Percentiles rank a stretch among this genome's conserved stretches.
Conservation (phyloP, 345 rosid species). For the Populus ilicifolia region DNA sequence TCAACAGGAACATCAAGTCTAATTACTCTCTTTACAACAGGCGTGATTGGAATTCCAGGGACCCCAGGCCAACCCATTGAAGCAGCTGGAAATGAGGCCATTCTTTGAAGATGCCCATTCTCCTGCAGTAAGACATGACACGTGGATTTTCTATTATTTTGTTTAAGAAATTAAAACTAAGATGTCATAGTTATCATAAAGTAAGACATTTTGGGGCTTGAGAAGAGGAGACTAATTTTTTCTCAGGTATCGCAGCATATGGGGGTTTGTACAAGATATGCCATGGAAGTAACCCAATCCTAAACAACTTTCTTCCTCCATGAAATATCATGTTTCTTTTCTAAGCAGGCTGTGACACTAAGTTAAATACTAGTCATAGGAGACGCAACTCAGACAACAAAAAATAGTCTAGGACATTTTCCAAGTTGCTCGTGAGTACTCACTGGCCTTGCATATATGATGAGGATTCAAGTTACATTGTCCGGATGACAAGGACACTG, state of each 20-base stretch:
- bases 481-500: background rate
- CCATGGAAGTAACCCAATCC: background rate
- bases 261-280: background rate
- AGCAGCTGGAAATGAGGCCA: conserved; percentile 56
- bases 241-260: background rate
- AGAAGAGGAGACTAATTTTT: background rate
- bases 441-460: background rate
- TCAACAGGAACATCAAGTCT: conserved; percentile 95
- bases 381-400: background rate
- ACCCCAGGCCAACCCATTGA: conserved; percentile 74
- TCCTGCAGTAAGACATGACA: conserved; percentile 48
- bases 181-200: background rate
- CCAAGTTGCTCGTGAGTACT: background rate
- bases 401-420: background rate
- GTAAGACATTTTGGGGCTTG: background rate
- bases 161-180: background rate
- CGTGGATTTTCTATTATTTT: background rate
- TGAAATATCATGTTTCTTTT: background rate
- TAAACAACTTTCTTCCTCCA: background rate
- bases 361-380: background rate
- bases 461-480: background rate
- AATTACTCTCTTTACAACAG: conserved; percentile 64
- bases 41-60: conserved; percentile 56
- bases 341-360: background rate
- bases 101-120: conserved; percentile 68